These are phyloP conservation scores for Rutstroemia sp. DNA, from an alignment of 2,329 filamentous ascomycete species.

Conservation along the genomic window DNA sequence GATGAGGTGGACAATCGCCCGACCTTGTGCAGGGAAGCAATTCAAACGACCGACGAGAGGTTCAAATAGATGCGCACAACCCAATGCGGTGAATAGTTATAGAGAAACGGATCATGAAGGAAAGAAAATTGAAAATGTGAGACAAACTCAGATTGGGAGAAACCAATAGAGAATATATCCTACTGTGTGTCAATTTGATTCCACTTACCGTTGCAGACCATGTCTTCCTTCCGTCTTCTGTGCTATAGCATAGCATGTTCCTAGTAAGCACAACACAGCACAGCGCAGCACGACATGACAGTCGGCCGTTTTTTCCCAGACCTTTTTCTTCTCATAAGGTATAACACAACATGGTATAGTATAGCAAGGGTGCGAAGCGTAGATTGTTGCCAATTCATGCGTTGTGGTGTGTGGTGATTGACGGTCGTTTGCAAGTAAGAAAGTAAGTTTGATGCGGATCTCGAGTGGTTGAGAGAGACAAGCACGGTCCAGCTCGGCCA, in stretches of 20 bases:
- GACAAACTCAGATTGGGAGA: not conserved
- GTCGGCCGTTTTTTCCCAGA: slow-evolving; percentile 16
- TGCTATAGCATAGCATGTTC: not conserved
- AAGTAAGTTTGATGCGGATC: slow-evolving; percentile 32
- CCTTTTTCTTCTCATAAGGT: slow-evolving; percentile 30
- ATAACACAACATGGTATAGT: slow-evolving; percentile 32
- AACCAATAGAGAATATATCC: not conserved
- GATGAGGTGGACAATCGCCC: no score
- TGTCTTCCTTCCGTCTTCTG: not conserved
- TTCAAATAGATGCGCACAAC: not conserved
- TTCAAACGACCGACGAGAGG: not conserved
- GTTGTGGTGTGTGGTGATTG: slow-evolving; percentile 32
- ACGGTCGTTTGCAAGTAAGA: slow-evolving; percentile 18
- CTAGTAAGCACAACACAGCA: not conserved
- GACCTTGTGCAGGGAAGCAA: not conserved
- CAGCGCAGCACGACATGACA: not conserved
- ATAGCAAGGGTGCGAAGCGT: slow-evolving; percentile 27
- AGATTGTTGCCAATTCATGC: slow-evolving; percentile 42
- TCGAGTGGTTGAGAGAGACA: not conserved
- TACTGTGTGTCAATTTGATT: not conserved
- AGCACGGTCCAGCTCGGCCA: no score
- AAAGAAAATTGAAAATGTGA: not conserved
- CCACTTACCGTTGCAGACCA: not conserved
- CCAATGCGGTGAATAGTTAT: not conserved
- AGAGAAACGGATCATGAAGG: not conserved